Evolutionary conservation across 148 eudicot species (phyloP).

Genomic region (Talinum fruticosum): DNA sequence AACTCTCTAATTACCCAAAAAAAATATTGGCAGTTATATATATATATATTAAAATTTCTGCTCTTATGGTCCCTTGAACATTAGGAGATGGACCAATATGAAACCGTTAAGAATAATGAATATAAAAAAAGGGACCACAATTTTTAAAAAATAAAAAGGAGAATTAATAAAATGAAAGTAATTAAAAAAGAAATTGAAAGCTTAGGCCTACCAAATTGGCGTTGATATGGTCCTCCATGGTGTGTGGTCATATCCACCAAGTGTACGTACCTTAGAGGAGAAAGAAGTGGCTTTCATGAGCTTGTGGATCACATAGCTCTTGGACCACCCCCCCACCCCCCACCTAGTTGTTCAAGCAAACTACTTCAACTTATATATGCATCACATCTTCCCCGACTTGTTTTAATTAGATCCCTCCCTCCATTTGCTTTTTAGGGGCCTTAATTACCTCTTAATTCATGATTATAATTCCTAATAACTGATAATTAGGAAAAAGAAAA

Average conservation of each 20-base stretch:
- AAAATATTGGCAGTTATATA: background rate
- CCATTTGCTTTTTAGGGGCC: background rate
- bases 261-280: slow-evolving; percentile 4
- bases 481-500: no score
- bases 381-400: background rate
- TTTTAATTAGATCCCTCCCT: slow-evolving; percentile 6
- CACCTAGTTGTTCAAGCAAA: background rate
- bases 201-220: slow-evolving; percentile 1
- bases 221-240: slow-evolving; percentile 1
- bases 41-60: no score
- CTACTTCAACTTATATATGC: background rate
- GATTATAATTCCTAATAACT: no score
- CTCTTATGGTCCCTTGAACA: background rate
- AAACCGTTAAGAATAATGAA: background rate
- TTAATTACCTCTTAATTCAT: no score
- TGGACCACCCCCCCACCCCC: background rate
- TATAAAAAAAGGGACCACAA: background rate
- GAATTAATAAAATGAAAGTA: background rate
- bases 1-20: no score
- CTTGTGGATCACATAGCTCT: background rate
- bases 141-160: background rate
- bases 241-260: slow-evolving; percentile 7
- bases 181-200: slow-evolving; percentile 5
- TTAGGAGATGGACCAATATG: slow-evolving; percentile 4
- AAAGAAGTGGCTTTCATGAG: background rate